These are phyloP conservation scores for Neostapfia colusana DNA, from an alignment of 176 grass and related monocot genomes.

Conservation along the genomic window DNA sequence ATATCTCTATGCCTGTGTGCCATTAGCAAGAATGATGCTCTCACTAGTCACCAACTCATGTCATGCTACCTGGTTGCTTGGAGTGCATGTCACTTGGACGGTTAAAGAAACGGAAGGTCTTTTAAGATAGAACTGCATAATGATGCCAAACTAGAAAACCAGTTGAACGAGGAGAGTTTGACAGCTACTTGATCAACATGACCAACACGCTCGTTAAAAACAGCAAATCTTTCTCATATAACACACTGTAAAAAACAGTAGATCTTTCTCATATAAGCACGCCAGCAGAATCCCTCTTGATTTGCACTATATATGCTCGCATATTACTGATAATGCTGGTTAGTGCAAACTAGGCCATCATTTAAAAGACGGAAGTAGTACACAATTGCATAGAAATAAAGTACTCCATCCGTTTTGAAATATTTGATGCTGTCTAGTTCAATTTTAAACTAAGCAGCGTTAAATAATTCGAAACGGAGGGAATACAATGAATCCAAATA, in stretches of 20 bases:
- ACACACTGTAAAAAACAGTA: neutral
- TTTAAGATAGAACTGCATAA: neutral
- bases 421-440: no score
- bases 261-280: neutral
- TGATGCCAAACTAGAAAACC: neutral
- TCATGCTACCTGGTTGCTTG: neutral
- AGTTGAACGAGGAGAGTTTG: neutral
- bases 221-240: no score
- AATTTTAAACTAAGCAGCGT: no score
- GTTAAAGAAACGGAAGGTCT: neutral
- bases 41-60: conserved; percentile 1
- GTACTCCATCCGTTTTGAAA: no score
- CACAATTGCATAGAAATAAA: no score
- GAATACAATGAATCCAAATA: no score
- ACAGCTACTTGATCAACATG: neutral
- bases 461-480: no score
- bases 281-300: neutral
- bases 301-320: neutral
- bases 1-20: neutral
- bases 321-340: no score
- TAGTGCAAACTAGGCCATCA: no score
- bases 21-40: conserved; percentile 5
- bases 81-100: neutral
- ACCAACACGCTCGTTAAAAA: neutral
- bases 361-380: no score